A percentile compares a stretch with the other conserved stretches of the same genome.
Conservation (phyloP, 2,329 filamentous ascomycete species). For the Epichloe aotearoae region DNA sequence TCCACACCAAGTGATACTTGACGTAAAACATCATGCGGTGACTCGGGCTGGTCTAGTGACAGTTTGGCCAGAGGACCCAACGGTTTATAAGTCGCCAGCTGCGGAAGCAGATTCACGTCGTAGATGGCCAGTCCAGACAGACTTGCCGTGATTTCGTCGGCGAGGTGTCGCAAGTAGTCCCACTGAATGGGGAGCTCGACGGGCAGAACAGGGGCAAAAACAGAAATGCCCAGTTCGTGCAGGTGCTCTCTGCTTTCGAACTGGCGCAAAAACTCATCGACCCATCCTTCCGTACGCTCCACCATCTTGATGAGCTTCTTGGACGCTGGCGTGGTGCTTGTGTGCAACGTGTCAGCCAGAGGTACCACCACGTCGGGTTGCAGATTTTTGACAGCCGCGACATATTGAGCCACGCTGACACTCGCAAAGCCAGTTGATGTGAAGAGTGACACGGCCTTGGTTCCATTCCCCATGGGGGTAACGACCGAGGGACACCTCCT, state of each 20-base stretch:
- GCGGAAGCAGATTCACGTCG: constrained; percentile 53
- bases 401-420: constrained; percentile 57
- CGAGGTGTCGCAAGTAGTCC: constrained; percentile 64
- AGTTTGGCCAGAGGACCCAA: constrained; percentile 57
- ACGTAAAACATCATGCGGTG: constrained; percentile 64
- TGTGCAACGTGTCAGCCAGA: constrained; percentile 54
- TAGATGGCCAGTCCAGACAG: constrained; percentile 68
- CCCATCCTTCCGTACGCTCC: constrained; percentile 74
- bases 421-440: constrained; percentile 77
- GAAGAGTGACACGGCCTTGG: constrained; percentile 59
- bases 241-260: constrained; percentile 14
- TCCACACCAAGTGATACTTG: constrained; percentile 70
- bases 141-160: constrained; percentile 42
- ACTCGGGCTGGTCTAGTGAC: constrained; percentile 54
- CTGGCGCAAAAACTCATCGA: constrained; percentile 49
- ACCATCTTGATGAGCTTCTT: constrained; percentile 76
- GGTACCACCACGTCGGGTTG: constrained; percentile 70
- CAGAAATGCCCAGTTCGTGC: constrained; percentile 21
- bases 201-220: constrained; percentile 60
- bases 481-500: constrained; percentile 64
- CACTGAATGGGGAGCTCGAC: constrained; percentile 63
- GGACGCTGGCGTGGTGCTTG: constrained; percentile 38
- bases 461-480: constrained; percentile 57
- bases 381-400: constrained; percentile 47
- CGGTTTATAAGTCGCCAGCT: constrained; percentile 41